phyloP scores from a whole-genome alignment of 169 alveolate genomes.

The Eimeria necatrix region DNA sequence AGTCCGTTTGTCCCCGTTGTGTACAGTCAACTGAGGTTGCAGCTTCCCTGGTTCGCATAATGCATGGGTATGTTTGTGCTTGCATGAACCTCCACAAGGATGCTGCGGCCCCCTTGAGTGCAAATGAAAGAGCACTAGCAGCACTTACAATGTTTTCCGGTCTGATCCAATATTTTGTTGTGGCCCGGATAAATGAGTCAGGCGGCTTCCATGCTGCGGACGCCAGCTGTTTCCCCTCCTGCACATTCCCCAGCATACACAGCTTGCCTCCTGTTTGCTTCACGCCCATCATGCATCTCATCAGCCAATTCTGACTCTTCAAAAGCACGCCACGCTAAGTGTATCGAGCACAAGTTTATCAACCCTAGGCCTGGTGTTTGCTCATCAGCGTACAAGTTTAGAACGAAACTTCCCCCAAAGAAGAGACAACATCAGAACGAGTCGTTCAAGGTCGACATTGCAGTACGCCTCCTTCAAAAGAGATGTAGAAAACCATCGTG shows the following conservation, averaged over 20 bases:
- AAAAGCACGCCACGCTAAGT: no score
- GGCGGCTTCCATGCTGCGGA: conserved; percentile 88
- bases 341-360: no score
- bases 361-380: no score
- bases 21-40: no score
- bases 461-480: conserved; percentile 87
- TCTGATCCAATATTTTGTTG: conserved; percentile 88
- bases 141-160: conserved; percentile 85
- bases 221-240: conserved; percentile 35
- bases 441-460: conserved; percentile 86
- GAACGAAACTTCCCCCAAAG: conserved; percentile 85
- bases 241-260: not conserved
- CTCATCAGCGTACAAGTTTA: conserved; percentile 17
- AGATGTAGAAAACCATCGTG: conserved; percentile 87
- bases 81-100: no score
- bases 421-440: conserved; percentile 85
- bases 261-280: not conserved
- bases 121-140: no score
- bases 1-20: no score
- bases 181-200: conserved; percentile 87
- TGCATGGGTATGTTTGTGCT: no score
- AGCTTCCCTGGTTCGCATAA: no score
- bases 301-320: not conserved
- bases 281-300: not conserved
- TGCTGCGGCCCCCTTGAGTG: no score